A percentile compares a stretch with the other conserved stretches of the same genome.
Conservation (phyloP, 129 eudicot genomes). For the Erigeron canadensis region DNA sequence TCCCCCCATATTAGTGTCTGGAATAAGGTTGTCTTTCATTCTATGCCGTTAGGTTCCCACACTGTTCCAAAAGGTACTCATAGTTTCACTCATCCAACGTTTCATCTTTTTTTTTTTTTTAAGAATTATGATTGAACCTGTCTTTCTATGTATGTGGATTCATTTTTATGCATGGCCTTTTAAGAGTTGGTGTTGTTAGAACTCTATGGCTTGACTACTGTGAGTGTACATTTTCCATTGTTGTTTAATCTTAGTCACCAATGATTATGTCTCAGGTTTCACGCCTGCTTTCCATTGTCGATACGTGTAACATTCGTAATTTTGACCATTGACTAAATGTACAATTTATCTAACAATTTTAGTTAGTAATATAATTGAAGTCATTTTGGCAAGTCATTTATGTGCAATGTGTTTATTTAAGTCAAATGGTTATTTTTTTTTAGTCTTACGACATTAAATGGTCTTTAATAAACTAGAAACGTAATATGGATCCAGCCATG, state of each 20-base stretch:
- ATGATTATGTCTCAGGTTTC: slow-evolving; percentile 60
- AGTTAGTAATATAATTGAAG: too few relatives aligned
- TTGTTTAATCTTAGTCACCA: slow-evolving; percentile 4
- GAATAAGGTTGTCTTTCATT: slow-evolving; percentile 62
- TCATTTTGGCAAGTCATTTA: too few relatives aligned
- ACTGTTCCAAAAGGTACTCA: slow-evolving; percentile 71
- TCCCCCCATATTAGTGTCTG: slow-evolving; percentile 44
- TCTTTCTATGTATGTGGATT: background rate
- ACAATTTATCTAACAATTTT: too few relatives aligned
- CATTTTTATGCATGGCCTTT: background rate
- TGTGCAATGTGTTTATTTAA: too few relatives aligned
- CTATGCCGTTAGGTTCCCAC: slow-evolving; percentile 72
- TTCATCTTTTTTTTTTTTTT: slow-evolving; percentile 14
- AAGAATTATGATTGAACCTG: background rate
- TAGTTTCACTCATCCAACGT: background rate
- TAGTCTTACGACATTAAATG: too few relatives aligned
- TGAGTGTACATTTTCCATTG: background rate
- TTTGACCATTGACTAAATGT: too few relatives aligned
- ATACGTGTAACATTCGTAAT: too few relatives aligned
- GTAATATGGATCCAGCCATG: too few relatives aligned
- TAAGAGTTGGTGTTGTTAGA: background rate
- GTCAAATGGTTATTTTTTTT: too few relatives aligned
- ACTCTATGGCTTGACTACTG: slow-evolving; percentile 18
- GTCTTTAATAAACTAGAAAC: too few relatives aligned
- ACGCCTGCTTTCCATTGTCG: slow-evolving; percentile 64